These are phyloP conservation scores for Boletus eberwhitei DNA, from an alignment of 768 basidiomycete species.

Conservation along the genomic window DNA sequence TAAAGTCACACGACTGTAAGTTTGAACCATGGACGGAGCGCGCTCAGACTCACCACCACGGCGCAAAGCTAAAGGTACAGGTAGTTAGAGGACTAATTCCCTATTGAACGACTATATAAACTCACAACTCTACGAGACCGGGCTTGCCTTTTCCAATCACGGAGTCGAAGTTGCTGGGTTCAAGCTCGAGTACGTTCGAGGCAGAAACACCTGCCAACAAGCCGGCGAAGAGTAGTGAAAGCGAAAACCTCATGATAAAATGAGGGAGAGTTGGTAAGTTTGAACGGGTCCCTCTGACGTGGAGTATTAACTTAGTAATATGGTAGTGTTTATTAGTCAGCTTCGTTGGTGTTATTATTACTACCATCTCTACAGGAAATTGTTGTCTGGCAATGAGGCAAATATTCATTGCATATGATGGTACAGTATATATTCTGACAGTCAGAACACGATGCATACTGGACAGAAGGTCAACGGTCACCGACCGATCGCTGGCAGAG, in stretches of 20 bases:
- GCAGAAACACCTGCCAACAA: conserved; percentile 56
- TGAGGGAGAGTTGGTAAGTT: conserved; percentile 10
- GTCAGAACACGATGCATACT: not conserved
- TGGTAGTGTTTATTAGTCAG: conserved; percentile 27
- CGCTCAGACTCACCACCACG: conserved; percentile 69
- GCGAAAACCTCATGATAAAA: conserved; percentile 54
- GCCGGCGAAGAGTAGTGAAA: conserved; percentile 54
- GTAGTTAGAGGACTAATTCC: not conserved
- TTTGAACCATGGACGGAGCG: not conserved
- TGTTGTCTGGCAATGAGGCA: not conserved
- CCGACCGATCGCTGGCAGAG: not conserved
- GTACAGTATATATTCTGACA: too few relatives aligned
- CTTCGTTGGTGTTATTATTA: not conserved
- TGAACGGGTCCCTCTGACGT: conserved; percentile 20
- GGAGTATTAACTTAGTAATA: conserved; percentile 12
- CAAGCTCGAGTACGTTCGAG: conserved; percentile 84
- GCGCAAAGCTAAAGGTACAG: conserved; percentile 59
- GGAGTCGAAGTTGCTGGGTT: conserved; percentile 68
- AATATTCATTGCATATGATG: not conserved
- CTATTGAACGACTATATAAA: conserved; percentile 13
- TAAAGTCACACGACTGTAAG: not conserved
- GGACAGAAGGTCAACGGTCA: not conserved
- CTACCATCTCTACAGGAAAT: not conserved
- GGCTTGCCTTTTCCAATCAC: conserved; percentile 77
- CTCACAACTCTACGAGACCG: conserved; percentile 89